A percentile compares a stretch with the other conserved stretches of the same genome.
phyloP scores from a whole-genome alignment of 768 basidiomycete genomes.

The Tulasnella sp. region DNA sequence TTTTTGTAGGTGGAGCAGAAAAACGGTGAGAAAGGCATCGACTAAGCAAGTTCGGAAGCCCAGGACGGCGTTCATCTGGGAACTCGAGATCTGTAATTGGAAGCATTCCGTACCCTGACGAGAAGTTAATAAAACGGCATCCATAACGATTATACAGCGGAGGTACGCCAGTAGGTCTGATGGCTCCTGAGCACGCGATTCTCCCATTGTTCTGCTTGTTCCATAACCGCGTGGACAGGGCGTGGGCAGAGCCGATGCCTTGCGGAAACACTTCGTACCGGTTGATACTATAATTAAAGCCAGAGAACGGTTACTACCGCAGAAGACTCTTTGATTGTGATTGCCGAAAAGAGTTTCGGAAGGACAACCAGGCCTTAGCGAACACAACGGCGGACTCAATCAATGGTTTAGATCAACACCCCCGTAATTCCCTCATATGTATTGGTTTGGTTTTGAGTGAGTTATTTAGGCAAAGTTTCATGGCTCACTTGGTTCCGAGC shows the following conservation, averaged over 20 bases:
- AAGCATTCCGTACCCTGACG: neutral
- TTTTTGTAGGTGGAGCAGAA: no score
- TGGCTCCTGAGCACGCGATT: neutral
- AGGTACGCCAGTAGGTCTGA: neutral
- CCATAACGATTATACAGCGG: neutral
- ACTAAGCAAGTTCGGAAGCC: neutral
- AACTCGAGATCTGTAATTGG: neutral
- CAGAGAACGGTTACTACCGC: neutral
- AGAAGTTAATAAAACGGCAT: neutral
- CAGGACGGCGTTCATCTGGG: neutral
- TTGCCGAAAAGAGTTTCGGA: neutral
- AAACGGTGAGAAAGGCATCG: neutral
- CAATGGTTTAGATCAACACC: no score
- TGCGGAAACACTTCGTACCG: neutral
- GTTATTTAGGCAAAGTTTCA: no score
- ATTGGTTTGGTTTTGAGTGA: no score
- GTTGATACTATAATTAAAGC: neutral
- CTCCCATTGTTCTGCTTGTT: neutral
- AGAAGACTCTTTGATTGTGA: neutral
- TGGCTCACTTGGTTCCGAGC: no score
- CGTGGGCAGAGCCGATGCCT: neutral
- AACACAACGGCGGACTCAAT: neutral
- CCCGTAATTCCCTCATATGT: no score
- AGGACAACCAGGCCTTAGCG: neutral
- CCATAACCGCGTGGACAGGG: neutral